Conservation (phyloP, 2,329 filamentous ascomycete genomes). For the Hymenoscyphus occultus region DNA sequence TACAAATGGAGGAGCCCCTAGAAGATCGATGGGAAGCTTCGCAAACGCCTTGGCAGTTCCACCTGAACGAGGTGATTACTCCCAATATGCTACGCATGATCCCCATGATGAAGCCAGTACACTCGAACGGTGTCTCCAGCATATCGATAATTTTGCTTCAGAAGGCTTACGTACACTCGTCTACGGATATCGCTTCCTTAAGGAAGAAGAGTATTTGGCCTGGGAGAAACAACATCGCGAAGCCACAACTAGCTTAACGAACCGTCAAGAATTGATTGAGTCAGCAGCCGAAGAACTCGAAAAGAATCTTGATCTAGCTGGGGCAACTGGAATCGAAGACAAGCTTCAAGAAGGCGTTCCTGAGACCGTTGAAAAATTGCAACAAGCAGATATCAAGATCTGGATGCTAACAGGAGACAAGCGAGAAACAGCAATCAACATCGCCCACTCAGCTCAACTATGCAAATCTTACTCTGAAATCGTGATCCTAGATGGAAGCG, state of each 20-base stretch:
- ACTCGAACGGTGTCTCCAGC: constrained; percentile 74
- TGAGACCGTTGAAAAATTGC: constrained; percentile 15
- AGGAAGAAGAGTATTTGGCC: constrained; percentile 66
- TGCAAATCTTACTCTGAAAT: constrained; percentile 69
- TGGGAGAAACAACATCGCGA: constrained; percentile 79
- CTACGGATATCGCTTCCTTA: constrained; percentile 75
- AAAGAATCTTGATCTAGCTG: constrained; percentile 75
- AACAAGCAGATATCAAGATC: constrained; percentile 51
- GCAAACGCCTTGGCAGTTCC: background rate
- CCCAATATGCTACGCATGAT: constrained; percentile 40
- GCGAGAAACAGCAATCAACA: constrained; percentile 87
- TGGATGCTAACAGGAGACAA: constrained; percentile 98
- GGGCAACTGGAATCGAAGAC: constrained; percentile 90
- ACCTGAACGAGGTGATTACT: constrained; percentile 4
- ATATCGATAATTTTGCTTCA: constrained; percentile 83
- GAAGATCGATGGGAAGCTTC: constrained; percentile 8
- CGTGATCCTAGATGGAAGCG: constrained; percentile 58
- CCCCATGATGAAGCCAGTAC: constrained; percentile 49
- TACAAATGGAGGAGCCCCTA: background rate
- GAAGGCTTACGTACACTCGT: constrained; percentile 84
- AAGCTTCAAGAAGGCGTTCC: constrained; percentile 80
- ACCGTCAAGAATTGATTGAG: constrained; percentile 77
- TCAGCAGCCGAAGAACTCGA: constrained; percentile 78
- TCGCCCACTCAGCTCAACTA: constrained; percentile 80
- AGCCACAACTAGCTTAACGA: constrained; percentile 76